Base-by-base conservation (phyloP, 495 filamentous ascomycete genomes). In the Corynascus novoguineensis region DNA sequence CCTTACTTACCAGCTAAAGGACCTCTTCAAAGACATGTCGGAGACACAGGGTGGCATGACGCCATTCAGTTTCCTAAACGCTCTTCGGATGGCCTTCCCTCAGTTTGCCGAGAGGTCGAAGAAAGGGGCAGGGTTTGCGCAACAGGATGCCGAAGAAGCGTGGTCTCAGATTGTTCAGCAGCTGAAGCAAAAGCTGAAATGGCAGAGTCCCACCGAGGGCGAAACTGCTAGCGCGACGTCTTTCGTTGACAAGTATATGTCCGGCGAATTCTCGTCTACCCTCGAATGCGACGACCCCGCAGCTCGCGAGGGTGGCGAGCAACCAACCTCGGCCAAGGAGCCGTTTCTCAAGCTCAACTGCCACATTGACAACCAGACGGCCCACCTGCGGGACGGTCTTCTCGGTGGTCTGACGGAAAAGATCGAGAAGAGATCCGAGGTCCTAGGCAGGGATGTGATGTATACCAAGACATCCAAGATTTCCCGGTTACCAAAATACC, bases 91-190 rank as follows among this genome's bases (percentile, higher is more conserved):
- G 9, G 77, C 83, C 0, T 97, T 88, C 63, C 93, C 95, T n/a
- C 93, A 97, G 68, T 98, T 98, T 62, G 90, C 89, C 21, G 89
- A 98, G 73, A 80, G 81, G 59, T 82, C 88, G 24, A 88, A 86
- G 60, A 86, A 84, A 31, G 90, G 90, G 0, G 79, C 84, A 44
- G 91, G 89, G 3, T 97, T 84, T 67, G 89, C 92, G 8, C 93
- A 98, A 66, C 93, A 98, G 72, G 93, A 98, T 75, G 93, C 93
- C 1, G 93, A 98, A 67, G 93, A 98, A 69, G 95, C 91, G 17
- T 98, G 92, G 89, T 95, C 95, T 21, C 92, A 97, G 67, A 96
- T 98, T 50, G 69, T 98, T 6, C 82, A 83, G n/a, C 87, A 92
- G 67, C 75, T 98, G 44, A 84, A 87, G 31, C 80, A 86, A 60